These are phyloP conservation scores for Sporothrix brasiliensis DNA, from an alignment of 2,329 filamentous ascomycete species.

Conservation along the genomic window DNA sequence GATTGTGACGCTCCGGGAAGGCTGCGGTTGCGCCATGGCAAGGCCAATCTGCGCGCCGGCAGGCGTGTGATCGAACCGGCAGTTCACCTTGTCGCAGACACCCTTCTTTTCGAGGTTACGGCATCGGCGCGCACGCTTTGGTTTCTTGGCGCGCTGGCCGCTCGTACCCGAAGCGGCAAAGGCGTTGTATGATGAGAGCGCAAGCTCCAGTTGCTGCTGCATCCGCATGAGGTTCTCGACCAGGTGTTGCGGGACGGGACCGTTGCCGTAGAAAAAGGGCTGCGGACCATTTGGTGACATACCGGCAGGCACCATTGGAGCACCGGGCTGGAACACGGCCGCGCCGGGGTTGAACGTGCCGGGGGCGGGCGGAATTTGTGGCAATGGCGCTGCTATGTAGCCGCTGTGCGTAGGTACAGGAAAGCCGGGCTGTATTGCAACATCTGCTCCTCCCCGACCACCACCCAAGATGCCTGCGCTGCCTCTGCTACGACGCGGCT, in stretches of 20 bases:
- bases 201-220: constrained; percentile 55
- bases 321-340: constrained; percentile 6
- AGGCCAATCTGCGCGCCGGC: not conserved
- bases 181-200: constrained; percentile 43
- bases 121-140: constrained; percentile 57
- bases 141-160: constrained; percentile 30
- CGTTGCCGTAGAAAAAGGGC: constrained; percentile 5
- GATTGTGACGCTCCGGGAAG: constrained; percentile 36
- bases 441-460: constrained; percentile 41
- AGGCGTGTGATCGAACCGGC: constrained; percentile 65
- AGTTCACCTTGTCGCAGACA: constrained; percentile 69
- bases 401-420: not conserved
- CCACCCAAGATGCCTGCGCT: constrained; percentile 34
- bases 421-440: constrained; percentile 31
- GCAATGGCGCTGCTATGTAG: not conserved
- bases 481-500: constrained; percentile 57
- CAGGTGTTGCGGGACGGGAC: constrained; percentile 50
- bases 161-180: constrained; percentile 38
- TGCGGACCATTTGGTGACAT: not conserved
- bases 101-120: constrained; percentile 73
- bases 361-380: not conserved
- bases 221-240: constrained; percentile 65
- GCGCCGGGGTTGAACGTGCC: constrained; percentile 13
- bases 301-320: not conserved
- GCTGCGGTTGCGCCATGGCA: not conserved